Evolutionary conservation across 352 stramenopile species (phyloP), one percentile per base, ranked within the genome.

Genomic region (Aphanomyces euteiches): DNA sequence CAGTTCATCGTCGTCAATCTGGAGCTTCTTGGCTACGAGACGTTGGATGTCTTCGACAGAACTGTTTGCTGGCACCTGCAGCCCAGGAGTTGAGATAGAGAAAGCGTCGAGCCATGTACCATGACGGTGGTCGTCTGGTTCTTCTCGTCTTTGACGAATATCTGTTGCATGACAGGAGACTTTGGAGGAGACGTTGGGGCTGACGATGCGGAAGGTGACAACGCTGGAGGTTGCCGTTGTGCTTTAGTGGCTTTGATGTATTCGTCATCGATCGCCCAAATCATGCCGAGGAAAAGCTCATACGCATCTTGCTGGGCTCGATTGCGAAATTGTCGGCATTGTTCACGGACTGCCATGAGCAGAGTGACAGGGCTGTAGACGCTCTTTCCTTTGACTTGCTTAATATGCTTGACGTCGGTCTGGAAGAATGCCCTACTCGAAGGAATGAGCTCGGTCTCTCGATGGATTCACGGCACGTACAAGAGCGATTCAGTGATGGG

Each of bases 301-400:
- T 99, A 94, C 5, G 94, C 89, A 73, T 99, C 97, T 56, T 99
- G 97, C 80, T 99, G 97, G 53, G 95, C 87, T 72, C 90, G 84
- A 3, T 96, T 96, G n/a, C 80, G 76, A 73, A 99, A 99, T 34
- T 93, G 88, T 5, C 86, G 80, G 74, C 98, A 98, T 39, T 90
- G 90, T 28, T 84, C 86, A 4, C 84, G 80, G 48, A 92, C 79
- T 37, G 83, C 83, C 57, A 84, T 89, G 17, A 92, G 77, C 19
- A 92, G 37, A 54, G 6, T 4, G 6, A 7, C 21, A 4, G 66
- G 66, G 36, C 54, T 72, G 34, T 67, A 66, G 21, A 56, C 43
- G n/a, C 19, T 36, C 37, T 72, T 72, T 17, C 48, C 15, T 37
- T 39, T 61, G 28, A 45, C 67, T 57, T 67, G 72, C 3, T 28